Base-by-base conservation (phyloP, 2,329 filamentous ascomycete species). In the Exophiala sideris region DNA sequence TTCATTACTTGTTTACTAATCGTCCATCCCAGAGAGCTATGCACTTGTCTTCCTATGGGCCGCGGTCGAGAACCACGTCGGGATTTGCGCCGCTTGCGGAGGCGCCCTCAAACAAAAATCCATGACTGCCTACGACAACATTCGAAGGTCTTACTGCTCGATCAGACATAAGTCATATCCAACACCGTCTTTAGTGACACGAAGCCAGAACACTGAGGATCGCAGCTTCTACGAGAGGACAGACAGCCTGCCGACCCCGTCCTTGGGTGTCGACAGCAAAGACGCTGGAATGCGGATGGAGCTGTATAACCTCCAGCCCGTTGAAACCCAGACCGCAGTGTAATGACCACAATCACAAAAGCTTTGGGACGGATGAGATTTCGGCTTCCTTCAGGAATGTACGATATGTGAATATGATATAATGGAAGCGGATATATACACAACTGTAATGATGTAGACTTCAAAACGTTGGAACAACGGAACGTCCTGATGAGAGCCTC, bases 11-110 rank as follows among this genome's bases (percentile, higher is more conserved):
- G 18, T 4, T 36, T 41, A n/a, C 18, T 36, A 24, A 44, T 24
- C 8, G 29, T 35, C 11, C 16, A 8, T n/a, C 29, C 41, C 49
- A 59, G 57, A 56, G 52, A 59, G 57, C 41, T 59, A 57, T 16
- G 57, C 57, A 7, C 40, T 59, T 16, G 46, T 59, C 21, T 57
- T 47, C 34, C 39, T 59, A 16, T 59, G 57, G 57, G 57, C 57
- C 1, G 29, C 50, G 7, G 57, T 59, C 5, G 57, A 59, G 32
- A 59, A 59, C 54, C 57, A 59, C 45, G 34, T 59, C 29, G 57
- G 57, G n/a, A 59, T 59, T 40, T 59, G 57, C 36, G 54, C 51
- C 20, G 57, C 57, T 18, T 59, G 57, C 40, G 57, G 44, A 4
- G 57, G 57, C n/a, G 50, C 57, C 14, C 48, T 59, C 51, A 59